A percentile compares a stretch with the other conserved stretches of the same genome.
These are phyloP conservation scores for Ophiostoma triangulosporum DNA, from an alignment of 2,329 filamentous ascomycete species.

Conservation along the genomic window DNA sequence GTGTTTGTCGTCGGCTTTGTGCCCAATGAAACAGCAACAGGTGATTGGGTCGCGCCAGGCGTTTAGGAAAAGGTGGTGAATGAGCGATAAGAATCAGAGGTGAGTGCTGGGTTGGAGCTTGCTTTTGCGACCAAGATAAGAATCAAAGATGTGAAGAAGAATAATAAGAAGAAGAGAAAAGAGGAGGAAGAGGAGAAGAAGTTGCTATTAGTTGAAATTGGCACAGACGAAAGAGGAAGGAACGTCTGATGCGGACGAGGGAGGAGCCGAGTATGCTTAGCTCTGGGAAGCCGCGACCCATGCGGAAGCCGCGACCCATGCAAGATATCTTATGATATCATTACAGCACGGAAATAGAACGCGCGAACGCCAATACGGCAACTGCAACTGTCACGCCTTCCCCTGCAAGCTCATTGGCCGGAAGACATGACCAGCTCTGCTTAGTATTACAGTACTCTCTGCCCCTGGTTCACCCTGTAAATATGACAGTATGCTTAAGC, in stretches of 20 bases:
- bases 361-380: constrained; percentile 2
- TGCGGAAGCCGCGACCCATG: neutral
- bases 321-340: constrained; percentile 12
- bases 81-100: neutral
- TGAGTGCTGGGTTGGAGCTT: neutral
- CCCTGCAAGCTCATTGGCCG: constrained; percentile 4
- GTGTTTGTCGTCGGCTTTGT: neutral
- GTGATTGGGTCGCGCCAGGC: neutral
- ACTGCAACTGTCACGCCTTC: constrained; percentile 3
- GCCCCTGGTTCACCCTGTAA: neutral
- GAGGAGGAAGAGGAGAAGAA: neutral
- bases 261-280: neutral
- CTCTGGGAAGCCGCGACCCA: neutral
- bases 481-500: too few relatives aligned
- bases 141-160: neutral
- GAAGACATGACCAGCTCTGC: neutral
- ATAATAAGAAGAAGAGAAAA: neutral
- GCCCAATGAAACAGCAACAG: neutral
- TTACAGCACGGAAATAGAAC: neutral
- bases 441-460: constrained; percentile 1
- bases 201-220: neutral
- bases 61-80: neutral
- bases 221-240: neutral
- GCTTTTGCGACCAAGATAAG: neutral
- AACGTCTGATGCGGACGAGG: neutral